Conservation (phyloP, 345 rosid species). For the Eucalyptus erythrocorys region DNA sequence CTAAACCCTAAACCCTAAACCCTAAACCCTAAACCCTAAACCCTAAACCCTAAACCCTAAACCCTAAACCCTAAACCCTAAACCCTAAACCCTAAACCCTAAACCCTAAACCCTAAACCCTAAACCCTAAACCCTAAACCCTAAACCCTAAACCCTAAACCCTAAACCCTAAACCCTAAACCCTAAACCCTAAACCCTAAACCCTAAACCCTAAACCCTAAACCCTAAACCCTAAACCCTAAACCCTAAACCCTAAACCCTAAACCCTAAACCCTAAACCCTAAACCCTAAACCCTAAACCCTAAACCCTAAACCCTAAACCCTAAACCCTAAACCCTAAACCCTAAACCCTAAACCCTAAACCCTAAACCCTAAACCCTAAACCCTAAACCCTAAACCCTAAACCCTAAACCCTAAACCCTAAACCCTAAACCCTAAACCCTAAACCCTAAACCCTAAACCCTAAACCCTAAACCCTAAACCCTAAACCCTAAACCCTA, state of each 20-base stretch:
- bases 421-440: neutral
- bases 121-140: neutral
- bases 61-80: neutral
- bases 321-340: neutral
- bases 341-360: neutral
- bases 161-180: neutral
- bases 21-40: neutral
- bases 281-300: neutral
- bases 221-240: neutral
- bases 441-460: neutral
- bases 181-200: neutral
- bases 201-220: neutral
- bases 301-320: neutral
- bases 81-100: neutral
- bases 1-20: neutral
- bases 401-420: neutral
- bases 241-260: neutral
- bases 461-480: neutral
- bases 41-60: neutral
- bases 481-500: neutral
- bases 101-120: neutral
- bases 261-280: neutral
- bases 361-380: neutral
- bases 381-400: neutral
- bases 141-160: neutral